phyloP scores from a whole-genome alignment of 345 rosid genomes.

The Bruguiera sexangula region DNA sequence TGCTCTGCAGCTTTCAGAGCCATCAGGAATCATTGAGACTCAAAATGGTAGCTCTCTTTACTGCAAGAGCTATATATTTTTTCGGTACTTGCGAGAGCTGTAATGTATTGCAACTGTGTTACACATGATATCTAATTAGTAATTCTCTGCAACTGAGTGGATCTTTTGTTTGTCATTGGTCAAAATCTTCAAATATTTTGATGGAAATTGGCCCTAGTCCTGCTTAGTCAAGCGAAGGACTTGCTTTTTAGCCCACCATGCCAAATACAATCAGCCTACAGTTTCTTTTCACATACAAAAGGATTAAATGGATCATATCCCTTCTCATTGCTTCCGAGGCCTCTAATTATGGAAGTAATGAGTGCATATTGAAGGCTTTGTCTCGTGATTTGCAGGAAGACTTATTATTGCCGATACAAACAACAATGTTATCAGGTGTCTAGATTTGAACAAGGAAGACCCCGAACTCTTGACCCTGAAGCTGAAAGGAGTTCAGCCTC shows the following conservation, averaged over 20 bases:
- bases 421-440: constrained; percentile 69
- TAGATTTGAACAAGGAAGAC: constrained; percentile 53
- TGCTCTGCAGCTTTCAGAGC: constrained; percentile 81
- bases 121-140: no score
- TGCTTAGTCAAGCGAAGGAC: neutral
- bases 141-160: neutral
- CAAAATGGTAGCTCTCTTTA: constrained; percentile 55
- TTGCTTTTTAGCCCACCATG: no score
- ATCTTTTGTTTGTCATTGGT: neutral
- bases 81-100: neutral
- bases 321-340: neutral
- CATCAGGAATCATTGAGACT: constrained; percentile 74
- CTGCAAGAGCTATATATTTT: neutral
- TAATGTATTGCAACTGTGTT: no score
- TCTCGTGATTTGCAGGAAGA: constrained; percentile 49
- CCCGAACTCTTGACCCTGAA: constrained; percentile 65
- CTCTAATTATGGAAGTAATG: neutral
- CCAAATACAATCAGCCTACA: no score
- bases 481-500: constrained; percentile 81
- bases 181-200: neutral
- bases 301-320: neutral
- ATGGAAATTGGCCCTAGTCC: neutral
- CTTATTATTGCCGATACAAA: constrained; percentile 86
- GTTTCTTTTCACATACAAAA: neutral
- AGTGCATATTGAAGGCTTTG: neutral